Conservation (phyloP, 768 basidiomycete species). For the Cystofilobasidium macerans region DNA sequence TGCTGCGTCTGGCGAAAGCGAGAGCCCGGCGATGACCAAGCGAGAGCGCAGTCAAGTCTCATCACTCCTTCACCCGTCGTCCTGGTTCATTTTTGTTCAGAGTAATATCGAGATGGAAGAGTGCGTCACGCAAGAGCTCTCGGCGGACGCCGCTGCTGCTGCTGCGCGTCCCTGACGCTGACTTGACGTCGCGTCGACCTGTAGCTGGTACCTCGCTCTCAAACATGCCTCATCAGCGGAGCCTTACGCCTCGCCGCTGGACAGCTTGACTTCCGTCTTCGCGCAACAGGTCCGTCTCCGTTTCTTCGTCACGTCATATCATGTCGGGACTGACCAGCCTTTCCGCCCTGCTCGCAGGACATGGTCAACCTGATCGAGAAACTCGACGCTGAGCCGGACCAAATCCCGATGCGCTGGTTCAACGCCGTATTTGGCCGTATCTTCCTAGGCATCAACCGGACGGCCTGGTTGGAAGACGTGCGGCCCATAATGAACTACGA, state of each 20-base stretch:
- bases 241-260: conserved; percentile 36
- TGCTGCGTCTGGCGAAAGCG: not conserved
- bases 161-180: not conserved
- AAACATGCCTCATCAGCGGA: conserved; percentile 48
- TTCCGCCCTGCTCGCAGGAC: conserved; percentile 57
- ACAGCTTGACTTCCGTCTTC: conserved; percentile 48
- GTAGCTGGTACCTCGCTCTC: conserved; percentile 50
- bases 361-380: conserved; percentile 74
- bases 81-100: conserved; percentile 90
- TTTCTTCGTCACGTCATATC: conserved; percentile 27
- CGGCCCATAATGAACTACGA: not conserved
- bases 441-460: conserved; percentile 85
- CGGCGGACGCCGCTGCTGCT: not conserved
- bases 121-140: conserved; percentile 45
- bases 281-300: conserved; percentile 12
- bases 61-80: conserved; percentile 43
- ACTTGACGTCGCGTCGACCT: not conserved
- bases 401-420: conserved; percentile 94
- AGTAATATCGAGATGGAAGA: conserved; percentile 91
- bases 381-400: conserved; percentile 85
- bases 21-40: no score
- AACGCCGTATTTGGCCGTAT: conserved; percentile 86
- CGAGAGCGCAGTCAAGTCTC: no score
- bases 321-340: conserved; percentile 49
- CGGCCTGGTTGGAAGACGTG: conserved; percentile 57